Conservation (phyloP, 257 asterid genomes). For the Mentha longifolia region DNA sequence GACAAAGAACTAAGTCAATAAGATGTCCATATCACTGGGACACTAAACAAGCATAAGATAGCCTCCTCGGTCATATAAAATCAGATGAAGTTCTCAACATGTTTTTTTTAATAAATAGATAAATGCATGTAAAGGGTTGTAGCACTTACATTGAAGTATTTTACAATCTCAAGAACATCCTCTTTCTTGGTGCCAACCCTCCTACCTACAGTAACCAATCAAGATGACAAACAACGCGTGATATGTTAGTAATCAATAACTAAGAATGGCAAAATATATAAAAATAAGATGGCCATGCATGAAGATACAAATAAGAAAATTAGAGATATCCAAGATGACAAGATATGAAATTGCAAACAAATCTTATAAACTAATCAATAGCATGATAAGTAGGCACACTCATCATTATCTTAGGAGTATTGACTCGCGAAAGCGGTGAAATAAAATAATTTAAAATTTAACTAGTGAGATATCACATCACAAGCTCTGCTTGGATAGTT, state of each 20-base stretch:
- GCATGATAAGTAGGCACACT: neutral
- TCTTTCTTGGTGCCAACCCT: constrained; percentile 72
- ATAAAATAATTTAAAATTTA: constrained; percentile 8
- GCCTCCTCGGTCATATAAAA: neutral
- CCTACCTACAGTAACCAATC: constrained; percentile 54
- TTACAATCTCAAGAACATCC: constrained; percentile 82
- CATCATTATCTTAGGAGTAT: constrained; percentile 9
- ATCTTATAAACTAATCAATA: constrained; percentile 11
- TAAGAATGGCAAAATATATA: neutral
- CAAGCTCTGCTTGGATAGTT: constrained; percentile 10
- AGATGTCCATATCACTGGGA: neutral
- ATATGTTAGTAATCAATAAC: constrained; percentile 18
- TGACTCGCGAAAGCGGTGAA: constrained; percentile 6
- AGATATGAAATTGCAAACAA: neutral
- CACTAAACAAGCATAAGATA: neutral
- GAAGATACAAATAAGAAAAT: constrained; percentile 12
- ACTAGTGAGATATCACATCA: constrained; percentile 7
- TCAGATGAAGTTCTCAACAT: neutral
- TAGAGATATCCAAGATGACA: neutral
- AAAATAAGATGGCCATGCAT: neutral
- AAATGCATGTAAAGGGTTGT: constrained; percentile 7
- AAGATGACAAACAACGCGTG: constrained; percentile 22
- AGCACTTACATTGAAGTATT: constrained; percentile 87
- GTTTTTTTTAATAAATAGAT: constrained; percentile 10
- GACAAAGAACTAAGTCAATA: neutral